Conservation (phyloP, 768 basidiomycete genomes). For the Saitozyma sp. region DNA sequence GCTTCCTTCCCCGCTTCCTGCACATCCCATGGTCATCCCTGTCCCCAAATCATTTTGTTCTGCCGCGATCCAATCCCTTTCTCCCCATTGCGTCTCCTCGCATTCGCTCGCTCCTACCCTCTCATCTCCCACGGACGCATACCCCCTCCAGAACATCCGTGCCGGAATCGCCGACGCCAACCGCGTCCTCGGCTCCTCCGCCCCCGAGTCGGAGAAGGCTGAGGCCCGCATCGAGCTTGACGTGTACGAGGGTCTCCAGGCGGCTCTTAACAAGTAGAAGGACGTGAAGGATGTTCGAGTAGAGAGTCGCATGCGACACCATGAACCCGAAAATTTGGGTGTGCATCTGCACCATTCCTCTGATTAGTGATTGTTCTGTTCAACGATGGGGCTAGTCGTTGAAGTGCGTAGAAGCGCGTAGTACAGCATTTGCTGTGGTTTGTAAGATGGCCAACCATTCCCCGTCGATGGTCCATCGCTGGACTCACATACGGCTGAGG, state of each 20-base stretch:
- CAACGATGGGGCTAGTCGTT: too few relatives aligned
- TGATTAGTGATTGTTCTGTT: too few relatives aligned
- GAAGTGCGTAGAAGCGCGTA: too few relatives aligned
- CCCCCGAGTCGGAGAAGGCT: constrained; percentile 87
- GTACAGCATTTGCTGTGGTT: too few relatives aligned
- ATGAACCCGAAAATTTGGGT: too few relatives aligned
- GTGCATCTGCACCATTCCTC: too few relatives aligned
- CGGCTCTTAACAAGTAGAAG: constrained; percentile 63
- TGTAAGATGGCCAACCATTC: too few relatives aligned
- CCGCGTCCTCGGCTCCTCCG: constrained; percentile 74
- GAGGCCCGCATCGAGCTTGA: constrained; percentile 93
- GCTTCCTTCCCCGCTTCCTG: constrained; percentile 1
- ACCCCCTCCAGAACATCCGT: constrained; percentile 70
- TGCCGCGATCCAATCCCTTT: constrained; percentile 2
- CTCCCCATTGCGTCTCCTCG: constrained; percentile 5
- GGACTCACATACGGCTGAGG: too few relatives aligned
- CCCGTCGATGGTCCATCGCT: too few relatives aligned
- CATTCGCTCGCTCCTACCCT: background rate
- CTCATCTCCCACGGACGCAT: background rate
- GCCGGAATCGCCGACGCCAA: constrained; percentile 84
- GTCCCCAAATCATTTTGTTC: background rate
- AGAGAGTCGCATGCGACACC: background rate
- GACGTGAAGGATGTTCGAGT: too few relatives aligned
- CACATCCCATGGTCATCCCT: background rate
- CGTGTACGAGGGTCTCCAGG: constrained; percentile 92